A percentile compares a stretch with the other conserved stretches of the same genome.
These are phyloP conservation scores for Veloboletus limbatus DNA, from an alignment of 1,284 basidiomycete species.

Conservation along the genomic window DNA sequence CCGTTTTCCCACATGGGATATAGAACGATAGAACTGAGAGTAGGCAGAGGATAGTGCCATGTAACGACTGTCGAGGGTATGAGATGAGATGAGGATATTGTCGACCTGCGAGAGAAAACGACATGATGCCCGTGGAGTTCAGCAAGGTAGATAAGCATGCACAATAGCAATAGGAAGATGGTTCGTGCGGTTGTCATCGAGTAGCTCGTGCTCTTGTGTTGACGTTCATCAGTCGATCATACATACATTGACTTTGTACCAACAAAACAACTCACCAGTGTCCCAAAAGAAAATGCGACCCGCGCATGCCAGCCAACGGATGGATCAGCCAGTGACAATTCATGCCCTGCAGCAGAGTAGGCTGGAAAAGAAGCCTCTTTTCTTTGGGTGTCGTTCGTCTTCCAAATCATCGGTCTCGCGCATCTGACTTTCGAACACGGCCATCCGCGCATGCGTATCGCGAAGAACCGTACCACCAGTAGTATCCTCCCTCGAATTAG, in stretches of 20 bases:
- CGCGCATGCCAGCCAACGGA: conserved; percentile 24
- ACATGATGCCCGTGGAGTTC: conserved; percentile 28
- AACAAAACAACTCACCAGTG: conserved; percentile 22
- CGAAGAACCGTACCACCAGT: conserved; percentile 39
- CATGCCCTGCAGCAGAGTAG: conserved; percentile 35
- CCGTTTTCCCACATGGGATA: conserved; percentile 10
- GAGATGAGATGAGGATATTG: conserved; percentile 25
- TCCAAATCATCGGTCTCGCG: conserved; percentile 33
- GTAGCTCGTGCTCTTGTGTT: conserved; percentile 22
- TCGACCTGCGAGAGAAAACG: conserved; percentile 34
- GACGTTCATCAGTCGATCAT: conserved; percentile 11
- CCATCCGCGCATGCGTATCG: conserved; percentile 46
- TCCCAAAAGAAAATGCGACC: conserved; percentile 30
- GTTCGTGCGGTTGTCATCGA: conserved; percentile 34
- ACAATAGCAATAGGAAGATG: conserved; percentile 33
- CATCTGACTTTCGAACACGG: conserved; percentile 56
- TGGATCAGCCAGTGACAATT: conserved; percentile 21
- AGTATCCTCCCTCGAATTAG: conserved; percentile 46
- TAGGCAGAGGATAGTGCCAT: conserved; percentile 18
- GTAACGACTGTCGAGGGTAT: conserved; percentile 35
- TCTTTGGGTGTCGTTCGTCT: conserved; percentile 36
- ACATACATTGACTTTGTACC: neutral
- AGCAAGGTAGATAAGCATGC: conserved; percentile 36
- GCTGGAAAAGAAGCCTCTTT: conserved; percentile 31
- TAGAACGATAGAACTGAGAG: conserved; percentile 7